Percentiles rank a stretch among this genome's conserved stretches.
Evolutionary conservation across 2,329 filamentous ascomycete species (phyloP).

Genomic region (Corniculantispora saksenae): DNA sequence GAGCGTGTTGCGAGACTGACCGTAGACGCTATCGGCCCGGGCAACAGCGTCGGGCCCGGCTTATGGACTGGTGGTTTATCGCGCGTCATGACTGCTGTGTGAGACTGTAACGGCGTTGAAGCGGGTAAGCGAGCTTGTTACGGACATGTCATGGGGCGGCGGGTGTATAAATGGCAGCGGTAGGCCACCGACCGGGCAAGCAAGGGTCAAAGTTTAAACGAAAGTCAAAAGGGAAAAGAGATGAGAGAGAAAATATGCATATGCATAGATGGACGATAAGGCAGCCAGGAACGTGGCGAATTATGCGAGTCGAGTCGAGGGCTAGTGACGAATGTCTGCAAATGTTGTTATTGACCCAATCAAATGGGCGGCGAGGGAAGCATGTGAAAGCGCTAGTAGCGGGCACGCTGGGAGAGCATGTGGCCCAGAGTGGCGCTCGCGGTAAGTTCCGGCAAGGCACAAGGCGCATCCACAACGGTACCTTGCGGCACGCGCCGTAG

Average conservation of each 20-base stretch:
- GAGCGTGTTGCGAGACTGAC: slow-evolving; percentile 63
- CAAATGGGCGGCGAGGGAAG: not conserved
- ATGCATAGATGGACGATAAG: not conserved
- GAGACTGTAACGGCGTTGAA: slow-evolving; percentile 1
- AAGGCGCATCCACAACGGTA: not conserved
- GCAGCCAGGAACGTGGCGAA: slow-evolving; percentile 14
- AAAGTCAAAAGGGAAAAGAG: not conserved
- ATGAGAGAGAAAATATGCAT: not conserved
- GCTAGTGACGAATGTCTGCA: not conserved
- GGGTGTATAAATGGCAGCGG: not conserved
- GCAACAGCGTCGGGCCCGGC: slow-evolving; percentile 53
- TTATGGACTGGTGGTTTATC: slow-evolving; percentile 22
- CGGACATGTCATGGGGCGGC: slow-evolving; percentile 1
- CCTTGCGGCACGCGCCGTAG: slow-evolving; percentile 8
- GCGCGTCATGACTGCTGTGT: slow-evolving; percentile 6
- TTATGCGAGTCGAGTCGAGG: slow-evolving; percentile 7
- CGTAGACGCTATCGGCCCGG: slow-evolving; percentile 56
- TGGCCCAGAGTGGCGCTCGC: not conserved
- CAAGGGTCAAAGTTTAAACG: not conserved
- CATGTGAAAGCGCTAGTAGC: slow-evolving; percentile 13
- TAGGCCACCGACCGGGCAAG: not conserved
- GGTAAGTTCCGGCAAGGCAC: slow-evolving; percentile 3
- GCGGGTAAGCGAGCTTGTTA: not conserved
- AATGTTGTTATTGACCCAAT: slow-evolving; percentile 5
- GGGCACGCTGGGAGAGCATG: not conserved